These are phyloP conservation scores for Cucurbita maxima DNA, from an alignment of 306 rosid genomes.

Conservation along the genomic window DNA sequence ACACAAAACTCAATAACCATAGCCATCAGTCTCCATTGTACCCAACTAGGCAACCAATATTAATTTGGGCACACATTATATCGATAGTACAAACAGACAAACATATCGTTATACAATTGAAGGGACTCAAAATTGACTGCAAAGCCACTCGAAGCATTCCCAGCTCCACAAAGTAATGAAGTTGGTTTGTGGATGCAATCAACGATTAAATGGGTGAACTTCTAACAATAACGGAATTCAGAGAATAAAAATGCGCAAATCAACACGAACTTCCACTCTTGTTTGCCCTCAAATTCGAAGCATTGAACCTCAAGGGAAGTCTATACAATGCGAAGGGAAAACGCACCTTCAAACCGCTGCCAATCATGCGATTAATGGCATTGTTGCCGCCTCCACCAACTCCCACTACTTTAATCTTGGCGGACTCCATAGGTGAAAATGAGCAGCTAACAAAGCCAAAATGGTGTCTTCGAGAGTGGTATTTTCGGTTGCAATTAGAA, in stretches of 20 bases:
- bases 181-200: background rate
- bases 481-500: constrained; percentile 16
- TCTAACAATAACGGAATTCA: background rate
- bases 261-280: background rate
- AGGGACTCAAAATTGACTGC: background rate
- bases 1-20: constrained; percentile 17
- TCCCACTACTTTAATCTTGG: constrained; percentile 87
- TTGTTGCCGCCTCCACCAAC: constrained; percentile 95
- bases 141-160: background rate
- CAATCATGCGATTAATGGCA: constrained; percentile 95
- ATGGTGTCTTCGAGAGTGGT: constrained; percentile 13
- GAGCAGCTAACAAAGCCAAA: constrained; percentile 30
- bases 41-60: background rate
- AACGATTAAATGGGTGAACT: background rate
- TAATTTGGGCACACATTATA: background rate
- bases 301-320: background rate
- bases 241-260: background rate
- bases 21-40: constrained; percentile 15
- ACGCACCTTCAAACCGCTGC: constrained; percentile 63
- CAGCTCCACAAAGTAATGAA: background rate
- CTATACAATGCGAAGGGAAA: background rate
- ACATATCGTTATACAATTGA: background rate
- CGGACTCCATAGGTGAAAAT: constrained; percentile 42
- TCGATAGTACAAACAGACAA: background rate
- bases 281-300: background rate